Evolutionary conservation across 2,329 filamentous ascomycete genomes (phyloP), one percentile per base, ranked within the genome.

Genomic region (Colletotrichum somersetense): DNA sequence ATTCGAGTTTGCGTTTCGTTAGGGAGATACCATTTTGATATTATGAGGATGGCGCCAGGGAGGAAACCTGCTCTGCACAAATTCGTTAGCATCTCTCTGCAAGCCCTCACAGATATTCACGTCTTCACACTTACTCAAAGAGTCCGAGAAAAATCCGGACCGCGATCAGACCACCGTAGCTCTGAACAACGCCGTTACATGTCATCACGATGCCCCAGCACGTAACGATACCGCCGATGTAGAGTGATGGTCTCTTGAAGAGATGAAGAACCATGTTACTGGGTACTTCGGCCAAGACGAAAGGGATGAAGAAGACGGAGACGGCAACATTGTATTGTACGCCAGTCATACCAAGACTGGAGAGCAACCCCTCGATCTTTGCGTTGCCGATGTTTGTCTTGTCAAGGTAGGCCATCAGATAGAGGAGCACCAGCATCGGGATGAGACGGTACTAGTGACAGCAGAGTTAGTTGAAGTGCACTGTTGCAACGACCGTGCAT

Each of bases 321-420:
- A 92, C 82, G 1, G 91, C 84, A 8, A 81, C 80, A 73, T 91
- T 91, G 81, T 90, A 91, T 71, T 90, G 88, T 71, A 89, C 87
- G 44, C 85, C 84, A 14, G 75, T 80, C 56, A 91, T 77, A 0
- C 80, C 74, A 4, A 91, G 83, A 48, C 89, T 87, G 44, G 82
- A 82, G 59, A 88, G 85, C 4, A 90, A 79, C 0, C 87, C 87
- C 10, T 87, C 88, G 11, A 90, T 78, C 73, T 83, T 85, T 3
- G 88, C 88, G 77, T 90, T 91, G 35, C 88, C 85, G 12, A 75
- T 75, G 42, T 75, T 75, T n/a, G 80, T 82, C 55, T 77, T 74
- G 61, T 81, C 79, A 50, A 81, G 73, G 50, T 79, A 78, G 16
- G 77, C 75, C 68, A 77, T 77, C 6, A 80, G 73, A 68, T 80